Conservation (phyloP, 140 eudicot genomes). For the Senecio squalidus region DNA sequence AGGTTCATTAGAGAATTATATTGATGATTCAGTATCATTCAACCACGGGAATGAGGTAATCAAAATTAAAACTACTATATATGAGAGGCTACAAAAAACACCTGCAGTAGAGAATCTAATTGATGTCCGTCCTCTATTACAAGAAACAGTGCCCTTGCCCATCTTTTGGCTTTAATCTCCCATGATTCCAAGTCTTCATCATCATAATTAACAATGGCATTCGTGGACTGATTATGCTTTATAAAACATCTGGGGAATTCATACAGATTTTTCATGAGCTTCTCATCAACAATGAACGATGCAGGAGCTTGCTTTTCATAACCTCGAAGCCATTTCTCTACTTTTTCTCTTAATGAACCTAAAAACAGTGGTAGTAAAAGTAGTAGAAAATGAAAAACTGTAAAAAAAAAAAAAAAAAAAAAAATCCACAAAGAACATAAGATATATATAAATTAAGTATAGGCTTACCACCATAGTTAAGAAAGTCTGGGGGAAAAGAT, state of each 20-base stretch:
- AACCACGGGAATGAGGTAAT: too few species aligned
- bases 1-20: background rate
- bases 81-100: conserved; percentile 19
- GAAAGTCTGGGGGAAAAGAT: conserved; percentile 66
- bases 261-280: conserved; percentile 44
- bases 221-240: conserved; percentile 19
- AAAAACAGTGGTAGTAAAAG: conserved; percentile 4
- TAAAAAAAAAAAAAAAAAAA: background rate
- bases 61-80: background rate
- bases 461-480: conserved; percentile 64
- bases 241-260: conserved; percentile 52
- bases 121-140: conserved; percentile 42
- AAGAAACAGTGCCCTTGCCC: conserved; percentile 79
- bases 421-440: background rate
- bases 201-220: conserved; percentile 39
- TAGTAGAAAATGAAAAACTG: background rate
- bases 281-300: conserved; percentile 8
- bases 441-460: conserved; percentile 8
- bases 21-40: background rate
- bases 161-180: conserved; percentile 71
- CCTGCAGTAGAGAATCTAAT: conserved; percentile 54
- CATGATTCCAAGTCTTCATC: conserved; percentile 85
- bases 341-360: conserved; percentile 63
- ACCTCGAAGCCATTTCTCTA: conserved; percentile 64
- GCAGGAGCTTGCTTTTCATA: conserved; percentile 19